These are phyloP conservation scores for Starmerella bombi DNA, from an alignment of 805 yeast species.

Conservation along the genomic window DNA sequence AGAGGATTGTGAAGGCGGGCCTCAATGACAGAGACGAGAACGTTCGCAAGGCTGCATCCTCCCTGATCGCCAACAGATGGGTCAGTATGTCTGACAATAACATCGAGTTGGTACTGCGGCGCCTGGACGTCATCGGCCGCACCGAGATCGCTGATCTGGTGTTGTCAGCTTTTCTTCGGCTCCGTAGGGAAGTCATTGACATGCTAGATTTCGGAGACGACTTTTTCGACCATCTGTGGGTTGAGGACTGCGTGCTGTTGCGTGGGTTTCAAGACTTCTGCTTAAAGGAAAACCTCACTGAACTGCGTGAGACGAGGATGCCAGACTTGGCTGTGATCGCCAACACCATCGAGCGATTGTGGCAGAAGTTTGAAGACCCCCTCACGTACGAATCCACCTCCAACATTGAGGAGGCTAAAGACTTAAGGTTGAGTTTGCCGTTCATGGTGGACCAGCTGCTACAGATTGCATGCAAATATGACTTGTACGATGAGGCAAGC, in stretches of 20 bases:
- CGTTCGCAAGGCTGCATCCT: constrained; percentile 59
- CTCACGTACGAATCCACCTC: constrained; percentile 29
- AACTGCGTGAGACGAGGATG: constrained; percentile 50
- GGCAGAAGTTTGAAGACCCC: constrained; percentile 30
- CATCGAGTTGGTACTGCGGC: constrained; percentile 54
- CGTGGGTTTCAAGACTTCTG: constrained; percentile 58
- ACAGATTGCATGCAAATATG: constrained; percentile 53
- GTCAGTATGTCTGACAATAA: constrained; percentile 53
- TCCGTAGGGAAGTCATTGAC: constrained; percentile 48
- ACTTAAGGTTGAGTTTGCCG: constrained; percentile 46
- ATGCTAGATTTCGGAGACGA: constrained; percentile 45
- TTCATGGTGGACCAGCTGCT: constrained; percentile 58
- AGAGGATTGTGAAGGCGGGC: constrained; percentile 68
- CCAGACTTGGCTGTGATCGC: constrained; percentile 73
- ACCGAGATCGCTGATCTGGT: constrained; percentile 50
- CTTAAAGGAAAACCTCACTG: constrained; percentile 35
- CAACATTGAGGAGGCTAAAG: constrained; percentile 20
- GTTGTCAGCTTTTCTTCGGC: constrained; percentile 46
- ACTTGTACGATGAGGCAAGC: constrained; percentile 83
- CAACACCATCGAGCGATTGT: constrained; percentile 41
- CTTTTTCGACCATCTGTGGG: constrained; percentile 56
- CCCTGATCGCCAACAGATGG: constrained; percentile 64
- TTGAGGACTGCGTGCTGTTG: constrained; percentile 62
- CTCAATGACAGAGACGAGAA: constrained; percentile 67
- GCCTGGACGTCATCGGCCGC: constrained; percentile 56